phyloP scores from a whole-genome alignment of 345 rosid genomes.

The Hypericum androsaemum region DNA sequence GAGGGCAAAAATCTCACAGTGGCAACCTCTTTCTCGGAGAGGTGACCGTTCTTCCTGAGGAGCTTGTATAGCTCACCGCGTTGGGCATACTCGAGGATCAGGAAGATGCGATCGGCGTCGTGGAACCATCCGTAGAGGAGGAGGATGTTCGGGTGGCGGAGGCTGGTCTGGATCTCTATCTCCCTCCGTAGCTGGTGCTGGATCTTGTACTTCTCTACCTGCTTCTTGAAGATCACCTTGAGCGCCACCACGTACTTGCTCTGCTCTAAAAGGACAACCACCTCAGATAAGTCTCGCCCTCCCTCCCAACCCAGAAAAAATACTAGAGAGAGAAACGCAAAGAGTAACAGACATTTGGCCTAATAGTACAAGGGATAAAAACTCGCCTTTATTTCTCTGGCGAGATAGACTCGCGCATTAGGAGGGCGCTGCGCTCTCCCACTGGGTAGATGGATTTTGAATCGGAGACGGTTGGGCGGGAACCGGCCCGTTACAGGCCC shows the following conservation, averaged over 20 bases:
- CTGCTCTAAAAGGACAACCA: slow-evolving; percentile 16
- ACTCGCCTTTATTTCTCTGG: no score
- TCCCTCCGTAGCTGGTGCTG: slow-evolving; percentile 83
- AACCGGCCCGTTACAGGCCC: no score
- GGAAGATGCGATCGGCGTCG: slow-evolving; percentile 56
- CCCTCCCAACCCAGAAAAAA: no score
- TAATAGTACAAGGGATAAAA: no score
- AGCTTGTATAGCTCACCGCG: slow-evolving; percentile 75
- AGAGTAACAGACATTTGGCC: no score
- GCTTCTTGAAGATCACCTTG: slow-evolving; percentile 81
- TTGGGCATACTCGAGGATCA: slow-evolving; percentile 92
- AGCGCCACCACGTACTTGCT: slow-evolving; percentile 71
- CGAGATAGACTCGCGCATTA: no score
- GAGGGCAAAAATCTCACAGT: slow-evolving; percentile 34
- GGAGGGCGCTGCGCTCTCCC: no score
- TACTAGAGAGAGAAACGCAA: no score
- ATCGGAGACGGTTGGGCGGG: no score
- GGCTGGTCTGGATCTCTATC: slow-evolving; percentile 74
- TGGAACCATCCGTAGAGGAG: slow-evolving; percentile 90
- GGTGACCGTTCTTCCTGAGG: slow-evolving; percentile 49
- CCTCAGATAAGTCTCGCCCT: no score
- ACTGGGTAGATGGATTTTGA: no score
- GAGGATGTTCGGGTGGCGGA: slow-evolving; percentile 61
- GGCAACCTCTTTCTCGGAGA: slow-evolving; percentile 66
- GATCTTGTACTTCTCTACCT: slow-evolving; percentile 69